Evolutionary conservation across 306 rosid species (phyloP).

Genomic region (Cucurbita ficifolia): DNA sequence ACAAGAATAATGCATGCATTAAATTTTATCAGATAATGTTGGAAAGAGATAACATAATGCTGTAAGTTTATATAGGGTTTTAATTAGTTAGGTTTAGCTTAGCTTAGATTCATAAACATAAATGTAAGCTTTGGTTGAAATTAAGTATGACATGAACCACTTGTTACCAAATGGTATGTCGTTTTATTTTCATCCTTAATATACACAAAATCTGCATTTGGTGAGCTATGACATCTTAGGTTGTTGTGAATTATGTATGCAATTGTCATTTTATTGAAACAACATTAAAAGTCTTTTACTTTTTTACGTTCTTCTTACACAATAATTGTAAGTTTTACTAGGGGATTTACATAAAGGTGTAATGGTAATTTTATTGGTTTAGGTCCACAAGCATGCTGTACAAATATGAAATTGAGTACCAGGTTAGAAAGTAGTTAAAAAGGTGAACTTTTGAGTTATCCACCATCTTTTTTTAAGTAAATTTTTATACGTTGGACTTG

Average conservation of each 20-base stretch:
- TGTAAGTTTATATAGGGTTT: too few species aligned
- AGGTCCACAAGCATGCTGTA: background rate
- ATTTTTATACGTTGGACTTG: too few species aligned
- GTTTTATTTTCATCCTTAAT: background rate
- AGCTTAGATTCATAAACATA: too few species aligned
- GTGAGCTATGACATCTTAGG: background rate
- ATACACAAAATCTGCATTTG: background rate
- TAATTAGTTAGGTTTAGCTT: too few species aligned
- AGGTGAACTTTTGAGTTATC: background rate
- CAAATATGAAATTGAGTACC: background rate
- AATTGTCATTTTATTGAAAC: background rate
- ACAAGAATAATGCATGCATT: too few species aligned
- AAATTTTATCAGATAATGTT: too few species aligned
- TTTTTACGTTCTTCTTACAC: background rate
- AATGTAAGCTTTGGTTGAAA: background rate
- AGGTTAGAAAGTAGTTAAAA: background rate
- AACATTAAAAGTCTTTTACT: too few species aligned
- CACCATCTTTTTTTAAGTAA: too few species aligned
- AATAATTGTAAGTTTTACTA: background rate
- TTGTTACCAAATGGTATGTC: background rate
- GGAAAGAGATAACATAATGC: too few species aligned
- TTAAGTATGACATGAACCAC: background rate
- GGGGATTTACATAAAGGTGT: background rate
- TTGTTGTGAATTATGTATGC: background rate
- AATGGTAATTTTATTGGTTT: background rate